These are phyloP conservation scores for Fragosphaeria purpurea DNA, from an alignment of 2,329 filamentous ascomycete species.

Conservation along the genomic window DNA sequence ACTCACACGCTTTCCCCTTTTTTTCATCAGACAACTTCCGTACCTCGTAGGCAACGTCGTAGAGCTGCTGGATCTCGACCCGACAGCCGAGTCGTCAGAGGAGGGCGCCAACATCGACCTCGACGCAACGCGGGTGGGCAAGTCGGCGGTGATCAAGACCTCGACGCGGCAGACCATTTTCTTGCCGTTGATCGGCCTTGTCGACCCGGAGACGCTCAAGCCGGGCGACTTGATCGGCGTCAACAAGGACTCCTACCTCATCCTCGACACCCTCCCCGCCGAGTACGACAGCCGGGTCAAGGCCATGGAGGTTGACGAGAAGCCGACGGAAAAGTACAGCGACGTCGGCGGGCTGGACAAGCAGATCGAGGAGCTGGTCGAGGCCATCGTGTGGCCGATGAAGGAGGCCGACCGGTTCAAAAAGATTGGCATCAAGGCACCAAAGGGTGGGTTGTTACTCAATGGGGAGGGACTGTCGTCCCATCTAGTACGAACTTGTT, in stretches of 20 bases:
- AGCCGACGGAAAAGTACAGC: conserved; percentile 97
- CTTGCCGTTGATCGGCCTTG: conserved; percentile 89
- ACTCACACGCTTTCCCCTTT: neutral
- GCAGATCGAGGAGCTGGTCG: conserved; percentile 97
- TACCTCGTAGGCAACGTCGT: conserved; percentile 98
- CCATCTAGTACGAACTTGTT: too few species aligned
- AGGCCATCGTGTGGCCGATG: conserved; percentile 99
- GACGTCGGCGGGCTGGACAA: conserved; percentile 97
- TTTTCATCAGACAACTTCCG: conserved; percentile 66
- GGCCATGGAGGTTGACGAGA: conserved; percentile 99
- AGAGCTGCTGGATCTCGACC: conserved; percentile 91
- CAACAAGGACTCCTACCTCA: conserved; percentile 97
- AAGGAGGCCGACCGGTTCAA: conserved; percentile 99
- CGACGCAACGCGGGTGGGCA: conserved; percentile 91
- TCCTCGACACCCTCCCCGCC: conserved; percentile 90
- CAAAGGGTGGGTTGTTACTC: conserved; percentile 60
- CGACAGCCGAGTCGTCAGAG: conserved; percentile 88
- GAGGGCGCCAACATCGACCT: conserved; percentile 98
- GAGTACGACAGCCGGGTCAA: conserved; percentile 99
- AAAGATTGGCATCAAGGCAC: conserved; percentile 99
- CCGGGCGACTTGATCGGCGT: conserved; percentile 95
- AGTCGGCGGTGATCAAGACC: conserved; percentile 98
- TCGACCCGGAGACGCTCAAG: conserved; percentile 90
- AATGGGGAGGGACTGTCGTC: too few species aligned
- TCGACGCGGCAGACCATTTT: conserved; percentile 98